Base-by-base conservation (phyloP, 2,329 filamentous ascomycete genomes). In the Paecilomyces sp. region DNA sequence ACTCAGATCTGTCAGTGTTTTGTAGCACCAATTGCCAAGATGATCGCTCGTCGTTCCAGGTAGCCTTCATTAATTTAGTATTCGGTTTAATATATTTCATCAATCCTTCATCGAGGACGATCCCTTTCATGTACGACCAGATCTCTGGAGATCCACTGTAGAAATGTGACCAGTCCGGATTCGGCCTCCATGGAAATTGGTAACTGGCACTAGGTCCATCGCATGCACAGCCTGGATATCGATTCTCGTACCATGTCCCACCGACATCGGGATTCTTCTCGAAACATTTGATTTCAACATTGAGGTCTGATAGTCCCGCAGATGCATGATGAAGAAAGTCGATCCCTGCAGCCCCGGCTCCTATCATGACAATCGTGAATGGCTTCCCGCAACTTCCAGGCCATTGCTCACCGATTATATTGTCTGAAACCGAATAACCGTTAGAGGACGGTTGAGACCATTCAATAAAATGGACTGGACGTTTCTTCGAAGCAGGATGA, bases 161-260 rank as follows among this genome's bases (percentile, higher is more conserved):
- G 31, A 31, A 62, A 18, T 22, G 15, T 13, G 58, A 57, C 64
- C 65, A 67, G 22, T 67, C 55, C 5, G 62, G 55, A 41, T 66
- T 67, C 12, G 68, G 64, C 24, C 64, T 61, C 69, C 70, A 74
- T 4, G 71, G 65, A 61, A 70, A 74, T 53, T 71, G 70, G 58
- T 75, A 74, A 15, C 67, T 65, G 25, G 68, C 63, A 12, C 62
- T 65, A 1, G 69, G 68, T 22, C 71, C 68, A 51, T 76, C 73
- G 55, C 71, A 74, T 33, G 65, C 66, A 62, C 70, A 71, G 7
- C 71, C 70, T 2, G 70, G 70, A 57, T 72, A 73, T 31, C 65
- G 62, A 60, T 72, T 74, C 34, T 72, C 71, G 11, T 67, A 65
- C 74, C 73, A 75, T 70, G 56, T 58, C 18, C 59, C 59, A 7